Percentiles rank a stretch among this genome's conserved stretches.
phyloP scores from a whole-genome alignment of 345 rosid genomes.

The Kandelia obovata region DNA sequence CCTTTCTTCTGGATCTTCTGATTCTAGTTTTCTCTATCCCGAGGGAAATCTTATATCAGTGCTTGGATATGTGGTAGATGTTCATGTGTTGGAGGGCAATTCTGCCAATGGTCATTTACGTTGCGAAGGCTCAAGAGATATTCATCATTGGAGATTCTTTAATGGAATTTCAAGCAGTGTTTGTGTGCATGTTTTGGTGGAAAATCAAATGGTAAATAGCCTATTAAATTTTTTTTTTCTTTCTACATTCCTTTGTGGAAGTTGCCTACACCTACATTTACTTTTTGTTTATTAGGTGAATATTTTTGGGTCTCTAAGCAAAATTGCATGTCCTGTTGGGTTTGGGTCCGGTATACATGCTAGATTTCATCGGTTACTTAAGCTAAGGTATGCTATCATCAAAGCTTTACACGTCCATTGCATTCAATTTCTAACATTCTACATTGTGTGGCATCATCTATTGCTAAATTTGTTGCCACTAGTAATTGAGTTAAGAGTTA shows the following conservation, averaged over 20 bases:
- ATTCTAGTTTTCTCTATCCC: constrained; percentile 44
- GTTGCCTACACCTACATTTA: neutral
- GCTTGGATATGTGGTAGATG: constrained; percentile 49
- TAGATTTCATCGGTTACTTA: constrained; percentile 67
- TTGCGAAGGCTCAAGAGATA: constrained; percentile 24
- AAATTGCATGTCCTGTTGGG: constrained; percentile 57
- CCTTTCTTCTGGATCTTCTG: constrained; percentile 25
- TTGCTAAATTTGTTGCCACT: neutral
- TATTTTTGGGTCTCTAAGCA: constrained; percentile 51
- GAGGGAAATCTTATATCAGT: constrained; percentile 55
- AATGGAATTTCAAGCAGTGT: constrained; percentile 23
- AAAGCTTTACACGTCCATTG: constrained; percentile 5
- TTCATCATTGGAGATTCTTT: constrained; percentile 21
- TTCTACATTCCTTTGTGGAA: neutral
- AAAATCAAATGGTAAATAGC: constrained; percentile 48
- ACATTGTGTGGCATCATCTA: neutral
- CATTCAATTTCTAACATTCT: neutral
- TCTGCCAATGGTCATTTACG: constrained; percentile 17
- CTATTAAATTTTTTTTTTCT: constrained; percentile 3
- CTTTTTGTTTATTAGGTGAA: constrained; percentile 46
- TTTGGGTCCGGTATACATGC: constrained; percentile 66
- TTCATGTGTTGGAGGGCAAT: constrained; percentile 39
- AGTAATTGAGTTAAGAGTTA: no score
- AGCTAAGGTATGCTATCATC: constrained; percentile 40
- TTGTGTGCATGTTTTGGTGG: constrained; percentile 52